A percentile compares a stretch with the other conserved stretches of the same genome.
Evolutionary conservation across 2,329 filamentous ascomycete genomes (phyloP).

Genomic region (Plenodomus lindquistii): DNA sequence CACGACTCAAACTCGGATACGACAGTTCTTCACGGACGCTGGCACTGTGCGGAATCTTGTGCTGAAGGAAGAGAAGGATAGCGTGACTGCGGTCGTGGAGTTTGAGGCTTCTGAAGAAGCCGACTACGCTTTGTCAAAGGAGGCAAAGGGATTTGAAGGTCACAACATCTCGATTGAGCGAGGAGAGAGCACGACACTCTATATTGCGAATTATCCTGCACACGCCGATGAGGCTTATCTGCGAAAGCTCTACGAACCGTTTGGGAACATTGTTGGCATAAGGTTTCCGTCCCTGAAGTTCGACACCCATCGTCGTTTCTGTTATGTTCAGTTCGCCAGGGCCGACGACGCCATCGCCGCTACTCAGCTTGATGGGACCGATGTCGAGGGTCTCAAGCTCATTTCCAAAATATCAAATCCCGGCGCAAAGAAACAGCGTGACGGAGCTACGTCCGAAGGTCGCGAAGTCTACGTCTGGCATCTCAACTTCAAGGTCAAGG

Average conservation of each 20-base stretch:
- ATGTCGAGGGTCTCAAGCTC: constrained; percentile 70
- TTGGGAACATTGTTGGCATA: constrained; percentile 81
- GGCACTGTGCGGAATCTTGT: constrained; percentile 81
- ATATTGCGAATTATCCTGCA: constrained; percentile 86
- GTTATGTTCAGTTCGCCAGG: constrained; percentile 87
- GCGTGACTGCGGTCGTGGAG: constrained; percentile 77
- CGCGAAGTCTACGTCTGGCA: constrained; percentile 87
- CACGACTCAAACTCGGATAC: constrained; percentile 71
- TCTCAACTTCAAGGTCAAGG: constrained; percentile 76
- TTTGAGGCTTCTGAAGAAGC: constrained; percentile 82
- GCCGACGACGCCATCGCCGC: constrained; percentile 53
- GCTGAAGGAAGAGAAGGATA: constrained; percentile 64
- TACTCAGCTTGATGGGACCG: constrained; percentile 70
- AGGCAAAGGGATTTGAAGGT: constrained; percentile 78
- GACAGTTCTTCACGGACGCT: constrained; percentile 90
- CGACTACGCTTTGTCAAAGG: constrained; percentile 75
- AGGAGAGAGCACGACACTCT: constrained; percentile 80
- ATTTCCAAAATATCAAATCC: constrained; percentile 86
- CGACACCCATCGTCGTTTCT: constrained; percentile 88
- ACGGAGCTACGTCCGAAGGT: constrained; percentile 81
- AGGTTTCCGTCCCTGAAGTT: constrained; percentile 90
- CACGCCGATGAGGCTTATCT: constrained; percentile 73
- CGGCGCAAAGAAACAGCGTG: constrained; percentile 72
- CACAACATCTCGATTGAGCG: constrained; percentile 73
- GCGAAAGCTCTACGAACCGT: constrained; percentile 65